Evolutionary conservation across 768 basidiomycete genomes (phyloP).

Genomic region (Mycena metata): DNA sequence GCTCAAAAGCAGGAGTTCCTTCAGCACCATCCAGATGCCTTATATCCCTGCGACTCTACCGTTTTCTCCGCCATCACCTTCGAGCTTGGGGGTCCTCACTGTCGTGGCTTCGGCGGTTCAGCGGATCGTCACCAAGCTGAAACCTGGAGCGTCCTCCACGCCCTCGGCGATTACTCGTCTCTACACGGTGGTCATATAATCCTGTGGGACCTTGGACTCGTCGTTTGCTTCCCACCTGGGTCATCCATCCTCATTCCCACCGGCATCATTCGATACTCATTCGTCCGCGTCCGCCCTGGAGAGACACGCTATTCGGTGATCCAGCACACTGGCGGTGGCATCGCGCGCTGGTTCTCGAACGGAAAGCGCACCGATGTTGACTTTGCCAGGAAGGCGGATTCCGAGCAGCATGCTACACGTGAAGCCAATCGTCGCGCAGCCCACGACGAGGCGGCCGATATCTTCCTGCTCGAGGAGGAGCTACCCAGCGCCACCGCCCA

Average conservation of each 20-base stretch:
- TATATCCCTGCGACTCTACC: conserved; percentile 2
- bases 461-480: no score
- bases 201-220: conserved; percentile 12
- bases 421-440: not conserved
- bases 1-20: not conserved
- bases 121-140: no score
- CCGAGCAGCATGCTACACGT: not conserved
- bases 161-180: not conserved
- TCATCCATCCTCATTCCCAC: conserved; percentile 11
- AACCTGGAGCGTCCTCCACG: not conserved
- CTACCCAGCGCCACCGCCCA: no score
- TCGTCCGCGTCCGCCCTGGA: not conserved
- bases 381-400: not conserved
- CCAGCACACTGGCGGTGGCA: not conserved
- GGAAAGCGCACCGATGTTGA: not conserved
- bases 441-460: not conserved
- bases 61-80: conserved; percentile 14
- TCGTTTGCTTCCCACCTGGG: conserved; percentile 2
- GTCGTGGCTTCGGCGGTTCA: no score
- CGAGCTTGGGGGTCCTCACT: conserved; percentile 11
- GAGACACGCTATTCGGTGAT: conserved; percentile 2
- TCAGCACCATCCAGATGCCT: not conserved
- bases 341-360: not conserved
- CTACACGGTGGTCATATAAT: conserved; percentile 9
- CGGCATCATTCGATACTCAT: conserved; percentile 3